These are phyloP conservation scores for Diophrys appendiculata DNA, from an alignment of 73 alveolate species.

Conservation along the genomic window DNA sequence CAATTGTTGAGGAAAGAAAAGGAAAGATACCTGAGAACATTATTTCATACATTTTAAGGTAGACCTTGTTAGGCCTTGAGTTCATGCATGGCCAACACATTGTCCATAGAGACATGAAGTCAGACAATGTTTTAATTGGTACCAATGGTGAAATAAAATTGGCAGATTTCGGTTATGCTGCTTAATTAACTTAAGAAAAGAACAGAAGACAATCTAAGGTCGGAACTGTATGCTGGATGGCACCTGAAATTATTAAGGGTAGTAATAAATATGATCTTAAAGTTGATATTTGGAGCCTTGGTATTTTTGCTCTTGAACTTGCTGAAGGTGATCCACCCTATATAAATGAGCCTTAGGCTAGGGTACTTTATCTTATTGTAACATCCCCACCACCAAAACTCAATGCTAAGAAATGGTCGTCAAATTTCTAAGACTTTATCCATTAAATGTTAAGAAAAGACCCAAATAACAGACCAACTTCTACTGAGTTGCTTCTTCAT, in stretches of 20 bases:
- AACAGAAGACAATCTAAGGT: slow-evolving; percentile 80
- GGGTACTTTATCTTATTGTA: background rate
- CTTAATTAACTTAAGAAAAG: slow-evolving; percentile 72
- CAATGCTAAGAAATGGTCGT: background rate
- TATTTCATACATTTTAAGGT: slow-evolving; percentile 28
- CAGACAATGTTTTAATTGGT: slow-evolving; percentile 72
- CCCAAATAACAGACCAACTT: slow-evolving; percentile 50
- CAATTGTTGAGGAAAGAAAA: slow-evolving; percentile 35
- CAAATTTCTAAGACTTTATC: slow-evolving; percentile 22
- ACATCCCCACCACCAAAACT: background rate
- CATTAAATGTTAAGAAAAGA: slow-evolving; percentile 25
- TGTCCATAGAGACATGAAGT: slow-evolving; percentile 82
- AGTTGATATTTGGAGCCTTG: slow-evolving; percentile 14
- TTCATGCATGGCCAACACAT: slow-evolving; percentile 48
- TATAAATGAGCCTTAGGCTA: background rate
- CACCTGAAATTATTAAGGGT: slow-evolving; percentile 86
- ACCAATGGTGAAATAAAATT: slow-evolving; percentile 34
- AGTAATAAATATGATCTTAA: background rate
- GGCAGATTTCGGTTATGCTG: background rate
- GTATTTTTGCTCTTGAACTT: slow-evolving; percentile 10
- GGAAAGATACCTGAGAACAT: slow-evolving; percentile 33
- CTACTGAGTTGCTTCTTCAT: slow-evolving; percentile 44
- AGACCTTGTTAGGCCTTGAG: slow-evolving; percentile 31
- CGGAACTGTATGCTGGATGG: slow-evolving; percentile 92
- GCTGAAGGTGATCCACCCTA: slow-evolving; percentile 18